A percentile compares a stretch with the other conserved stretches of the same genome.
Conservation (phyloP, 805 yeast species). For the Zygotorulaspora danielsina region DNA sequence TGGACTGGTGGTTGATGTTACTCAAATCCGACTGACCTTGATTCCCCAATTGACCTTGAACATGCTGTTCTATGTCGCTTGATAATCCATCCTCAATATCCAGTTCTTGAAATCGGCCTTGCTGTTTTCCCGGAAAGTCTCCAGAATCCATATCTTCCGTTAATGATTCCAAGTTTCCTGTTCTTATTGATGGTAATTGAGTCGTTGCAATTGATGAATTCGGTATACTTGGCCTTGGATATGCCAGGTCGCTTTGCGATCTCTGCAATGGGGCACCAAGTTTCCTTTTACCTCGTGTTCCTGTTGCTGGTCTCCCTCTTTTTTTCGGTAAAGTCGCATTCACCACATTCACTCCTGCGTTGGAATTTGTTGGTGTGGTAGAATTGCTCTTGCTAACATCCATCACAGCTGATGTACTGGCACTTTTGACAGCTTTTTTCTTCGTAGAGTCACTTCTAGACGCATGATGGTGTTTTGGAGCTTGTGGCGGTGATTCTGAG, state of each 20-base stretch:
- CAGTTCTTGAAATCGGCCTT: constrained; percentile 30
- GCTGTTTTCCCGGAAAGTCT: constrained; percentile 8
- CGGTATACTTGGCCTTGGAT: constrained; percentile 28
- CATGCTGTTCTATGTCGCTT: constrained; percentile 35
- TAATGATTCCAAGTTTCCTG: constrained; percentile 10
- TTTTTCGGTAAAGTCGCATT: constrained; percentile 25
- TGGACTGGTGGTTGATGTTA: constrained; percentile 1
- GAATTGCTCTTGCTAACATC: constrained; percentile 17
- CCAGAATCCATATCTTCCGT: constrained; percentile 11
- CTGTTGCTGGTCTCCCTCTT: constrained; percentile 33
- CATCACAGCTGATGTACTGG: constrained; percentile 15
- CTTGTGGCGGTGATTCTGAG: constrained; percentile 50
- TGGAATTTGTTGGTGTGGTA: constrained; percentile 11
- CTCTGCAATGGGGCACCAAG: constrained; percentile 23
- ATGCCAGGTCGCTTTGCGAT: constrained; percentile 31
- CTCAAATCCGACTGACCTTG: constrained; percentile 5
- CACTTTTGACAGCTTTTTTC: constrained; percentile 28
- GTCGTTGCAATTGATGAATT: constrained; percentile 23
- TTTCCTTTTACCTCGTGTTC: constrained; percentile 21
- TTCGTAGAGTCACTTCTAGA: constrained; percentile 42
- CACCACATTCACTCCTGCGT: constrained; percentile 7
- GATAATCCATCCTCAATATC: constrained; percentile 38
- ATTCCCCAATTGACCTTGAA: constrained; percentile 4
- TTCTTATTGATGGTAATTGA: constrained; percentile 23
- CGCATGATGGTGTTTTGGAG: constrained; percentile 65